Percentiles rank a stretch among this genome's conserved stretches.
Conservation (phyloP, 768 basidiomycete genomes). For the Lyophyllum shimeji region DNA sequence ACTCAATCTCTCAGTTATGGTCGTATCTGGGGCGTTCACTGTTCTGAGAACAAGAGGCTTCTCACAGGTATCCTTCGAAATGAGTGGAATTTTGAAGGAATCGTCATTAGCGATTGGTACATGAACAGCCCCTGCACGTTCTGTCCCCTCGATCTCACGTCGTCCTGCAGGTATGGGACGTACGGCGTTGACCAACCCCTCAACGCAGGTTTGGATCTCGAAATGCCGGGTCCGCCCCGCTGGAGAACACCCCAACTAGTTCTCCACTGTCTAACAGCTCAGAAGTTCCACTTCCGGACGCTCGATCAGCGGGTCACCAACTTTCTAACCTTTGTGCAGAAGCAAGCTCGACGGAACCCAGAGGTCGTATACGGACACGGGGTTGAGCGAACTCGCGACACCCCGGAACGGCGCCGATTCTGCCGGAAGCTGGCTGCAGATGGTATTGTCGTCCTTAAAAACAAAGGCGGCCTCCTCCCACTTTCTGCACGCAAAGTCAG, state of each 20-base stretch:
- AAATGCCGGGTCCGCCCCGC: conserved; percentile 75
- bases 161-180: conserved; percentile 56
- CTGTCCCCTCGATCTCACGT: neutral
- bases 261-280: conserved; percentile 32
- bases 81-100: conserved; percentile 73
- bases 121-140: conserved; percentile 1
- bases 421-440: conserved; percentile 58
- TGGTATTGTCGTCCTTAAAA: conserved; percentile 68
- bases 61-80: conserved; percentile 63
- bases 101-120: conserved; percentile 81
- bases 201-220: conserved; percentile 76
- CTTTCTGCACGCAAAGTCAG: conserved; percentile 36
- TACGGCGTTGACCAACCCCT: conserved; percentile 67
- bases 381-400: conserved; percentile 53
- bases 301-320: conserved; percentile 51
- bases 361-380: conserved; percentile 66
- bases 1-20: conserved; percentile 50
- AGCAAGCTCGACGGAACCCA: conserved; percentile 52
- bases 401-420: conserved; percentile 49
- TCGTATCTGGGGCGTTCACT: conserved; percentile 70
- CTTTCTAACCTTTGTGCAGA: conserved; percentile 57
- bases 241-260: conserved; percentile 55
- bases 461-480: conserved; percentile 55
- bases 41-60: conserved; percentile 63
- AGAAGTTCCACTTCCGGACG: conserved; percentile 48